Conservation (phyloP, 2,329 filamentous ascomycete species). For the Alternaria atra region DNA sequence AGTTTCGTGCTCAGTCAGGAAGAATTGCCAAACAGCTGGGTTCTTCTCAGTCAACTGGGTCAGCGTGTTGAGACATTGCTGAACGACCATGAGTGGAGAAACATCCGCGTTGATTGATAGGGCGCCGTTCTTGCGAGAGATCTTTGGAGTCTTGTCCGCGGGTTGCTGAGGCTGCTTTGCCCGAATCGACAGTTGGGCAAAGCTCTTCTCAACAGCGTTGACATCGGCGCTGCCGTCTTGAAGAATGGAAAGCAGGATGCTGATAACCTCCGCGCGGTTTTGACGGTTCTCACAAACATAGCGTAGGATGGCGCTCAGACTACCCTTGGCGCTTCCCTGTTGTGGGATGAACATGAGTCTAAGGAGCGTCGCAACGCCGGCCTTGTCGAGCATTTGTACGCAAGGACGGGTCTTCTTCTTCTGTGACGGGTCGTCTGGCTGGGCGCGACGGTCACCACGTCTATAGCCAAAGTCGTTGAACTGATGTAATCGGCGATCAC, state of each 20-base stretch:
- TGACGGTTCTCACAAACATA: slow-evolving; percentile 97
- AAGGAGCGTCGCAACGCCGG: slow-evolving; percentile 92
- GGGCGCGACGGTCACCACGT: slow-evolving; percentile 48
- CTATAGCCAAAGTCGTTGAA: slow-evolving; percentile 53
- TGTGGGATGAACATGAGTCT: slow-evolving; percentile 99
- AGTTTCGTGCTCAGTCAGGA: slow-evolving; percentile 92
- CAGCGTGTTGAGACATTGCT: slow-evolving; percentile 89
- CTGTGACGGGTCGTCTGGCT: slow-evolving; percentile 58
- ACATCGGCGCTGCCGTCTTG: slow-evolving; percentile 96
- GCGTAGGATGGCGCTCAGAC: slow-evolving; percentile 85
- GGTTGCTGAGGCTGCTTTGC: slow-evolving; percentile 75
- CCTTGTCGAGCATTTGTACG: slow-evolving; percentile 96
- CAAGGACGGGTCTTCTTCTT: slow-evolving; percentile 78
- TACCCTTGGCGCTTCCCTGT: slow-evolving; percentile 82
- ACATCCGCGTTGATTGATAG: slow-evolving; percentile 78
- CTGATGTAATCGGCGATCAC: slow-evolving; percentile 63
- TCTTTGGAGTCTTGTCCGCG: slow-evolving; percentile 81
- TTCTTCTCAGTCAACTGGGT: slow-evolving; percentile 86
- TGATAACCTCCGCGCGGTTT: slow-evolving; percentile 92
- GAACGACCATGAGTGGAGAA: slow-evolving; percentile 92
- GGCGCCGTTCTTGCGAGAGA: slow-evolving; percentile 76
- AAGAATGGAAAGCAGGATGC: slow-evolving; percentile 88
- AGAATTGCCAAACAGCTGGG: slow-evolving; percentile 86
- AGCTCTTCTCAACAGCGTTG: slow-evolving; percentile 92
- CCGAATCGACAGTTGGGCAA: slow-evolving; percentile 88